Base-by-base conservation (phyloP, 768 basidiomycete genomes). In the Boletus sp. region DNA sequence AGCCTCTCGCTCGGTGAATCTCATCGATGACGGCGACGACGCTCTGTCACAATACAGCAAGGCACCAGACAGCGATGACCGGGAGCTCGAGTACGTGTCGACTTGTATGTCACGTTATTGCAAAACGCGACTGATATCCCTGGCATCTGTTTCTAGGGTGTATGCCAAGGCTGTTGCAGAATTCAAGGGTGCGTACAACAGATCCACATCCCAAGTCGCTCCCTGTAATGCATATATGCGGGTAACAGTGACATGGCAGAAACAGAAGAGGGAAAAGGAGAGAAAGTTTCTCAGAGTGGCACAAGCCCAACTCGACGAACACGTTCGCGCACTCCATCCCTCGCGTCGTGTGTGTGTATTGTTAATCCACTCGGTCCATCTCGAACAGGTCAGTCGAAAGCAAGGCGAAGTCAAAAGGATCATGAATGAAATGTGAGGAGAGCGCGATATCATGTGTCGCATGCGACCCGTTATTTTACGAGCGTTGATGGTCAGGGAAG, bases 151-250 rank as follows among this genome's bases (percentile, higher is more conserved):
- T 30, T 15, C 9, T 38, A 70, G 70, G 39, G 27, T 53, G n/a
- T 72, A 68, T 13, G 66, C 70, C 5, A 68, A 47, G 32, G 63
- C 70, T 7, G 69, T 69, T 10, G 62, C 66, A 17, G 69, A 70
- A 34, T 70, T 70, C 58, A 70, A 70, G 51, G 58, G 69, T 72
- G 6, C 51, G 63, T 58, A 1, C 29, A 10, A 43, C 15, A 27
- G 4, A 30, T 17, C 29, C 29, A 17, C 33, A 0, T 23, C 14
- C 1, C 29, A 15, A 40, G 1, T n/a, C 3, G 7, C 21, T 37
- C 10, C 5, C 7, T 15, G n/a, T 37, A 21, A 37, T 38, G 51
- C 50, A 17, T 19, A 30, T 21, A 32, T 45, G 44, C 44, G 35
- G 44, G 4, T 0, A 30, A 19, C 46, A 72, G 69, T 67, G 38